A percentile compares a stretch with the other conserved stretches of the same genome.
Evolutionary conservation across 805 yeast genomes (phyloP).

Genomic region (Teunomyces kruisii): DNA sequence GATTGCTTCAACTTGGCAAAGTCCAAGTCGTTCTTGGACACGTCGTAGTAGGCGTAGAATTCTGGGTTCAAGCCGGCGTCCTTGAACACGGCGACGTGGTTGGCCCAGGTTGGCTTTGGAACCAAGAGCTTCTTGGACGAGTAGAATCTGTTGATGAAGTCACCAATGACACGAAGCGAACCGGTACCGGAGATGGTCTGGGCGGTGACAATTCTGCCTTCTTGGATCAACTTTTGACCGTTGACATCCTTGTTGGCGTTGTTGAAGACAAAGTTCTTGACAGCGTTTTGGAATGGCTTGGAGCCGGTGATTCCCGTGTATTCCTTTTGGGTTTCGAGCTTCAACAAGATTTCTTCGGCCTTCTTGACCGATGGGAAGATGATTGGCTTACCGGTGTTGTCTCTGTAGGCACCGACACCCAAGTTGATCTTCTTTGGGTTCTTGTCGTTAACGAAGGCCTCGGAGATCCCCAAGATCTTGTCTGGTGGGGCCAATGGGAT

Average conservation of each 20-base stretch:
- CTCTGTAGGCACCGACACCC: conserved; percentile 94
- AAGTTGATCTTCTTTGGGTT: conserved; percentile 59
- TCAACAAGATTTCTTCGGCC: conserved; percentile 57
- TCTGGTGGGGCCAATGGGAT: conserved; percentile 72
- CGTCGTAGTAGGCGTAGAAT: conserved; percentile 72
- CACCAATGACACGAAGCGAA: conserved; percentile 81
- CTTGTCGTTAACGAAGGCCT: conserved; percentile 66
- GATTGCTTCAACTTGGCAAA: conserved; percentile 62
- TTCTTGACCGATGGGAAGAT: conserved; percentile 72
- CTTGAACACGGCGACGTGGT: conserved; percentile 77
- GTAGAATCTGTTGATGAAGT: conserved; percentile 65
- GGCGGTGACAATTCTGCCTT: conserved; percentile 70
- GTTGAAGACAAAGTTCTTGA: conserved; percentile 70
- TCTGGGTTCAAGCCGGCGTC: conserved; percentile 67
- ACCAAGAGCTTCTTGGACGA: conserved; percentile 57
- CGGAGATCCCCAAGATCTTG: conserved; percentile 79
- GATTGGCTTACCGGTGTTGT: conserved; percentile 83
- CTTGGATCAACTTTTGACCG: conserved; percentile 55
- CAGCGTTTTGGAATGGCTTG: conserved; percentile 61
- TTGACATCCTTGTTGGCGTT: conserved; percentile 50
- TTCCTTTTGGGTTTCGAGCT: conserved; percentile 66
- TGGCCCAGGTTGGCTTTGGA: conserved; percentile 94
- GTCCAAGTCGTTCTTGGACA: conserved; percentile 59
- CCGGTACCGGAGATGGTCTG: conserved; percentile 97
- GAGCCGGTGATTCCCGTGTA: conserved; percentile 86